These are phyloP conservation scores for Candida lessepsii DNA, from an alignment of 805 yeast species.

Conservation along the genomic window DNA sequence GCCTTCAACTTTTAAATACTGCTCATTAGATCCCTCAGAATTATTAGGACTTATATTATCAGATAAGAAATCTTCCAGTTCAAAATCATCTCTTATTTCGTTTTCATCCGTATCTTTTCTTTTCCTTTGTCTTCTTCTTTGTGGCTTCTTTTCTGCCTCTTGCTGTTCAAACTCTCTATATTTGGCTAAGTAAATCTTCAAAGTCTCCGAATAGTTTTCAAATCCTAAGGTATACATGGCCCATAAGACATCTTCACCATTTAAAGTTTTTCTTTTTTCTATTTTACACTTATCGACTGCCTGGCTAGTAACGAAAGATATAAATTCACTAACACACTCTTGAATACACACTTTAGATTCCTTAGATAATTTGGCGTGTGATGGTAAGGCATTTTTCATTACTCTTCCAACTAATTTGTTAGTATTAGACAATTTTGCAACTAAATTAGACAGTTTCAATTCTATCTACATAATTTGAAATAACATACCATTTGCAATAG, in stretches of 20 bases:
- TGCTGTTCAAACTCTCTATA: slow-evolving; percentile 20
- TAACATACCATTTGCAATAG: slow-evolving; percentile 42
- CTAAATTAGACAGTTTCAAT: neutral
- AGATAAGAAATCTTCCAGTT: slow-evolving; percentile 14
- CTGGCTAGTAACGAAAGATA: slow-evolving; percentile 77
- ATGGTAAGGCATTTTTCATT: slow-evolving; percentile 73
- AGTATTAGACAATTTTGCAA: slow-evolving; percentile 8
- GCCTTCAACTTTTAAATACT: neutral
- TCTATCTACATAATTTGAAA: neutral
- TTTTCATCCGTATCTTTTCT: neutral
- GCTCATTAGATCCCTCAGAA: slow-evolving; percentile 8
- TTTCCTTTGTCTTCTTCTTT: slow-evolving; percentile 10
- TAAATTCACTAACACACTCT: slow-evolving; percentile 80
- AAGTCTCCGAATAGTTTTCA: slow-evolving; percentile 75
- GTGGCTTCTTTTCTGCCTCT: slow-evolving; percentile 16
- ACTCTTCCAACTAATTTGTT: slow-evolving; percentile 53
- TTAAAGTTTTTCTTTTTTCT: slow-evolving; percentile 73
- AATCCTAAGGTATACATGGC: slow-evolving; percentile 70
- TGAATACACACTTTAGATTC: slow-evolving; percentile 81
- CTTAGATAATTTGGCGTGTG: slow-evolving; percentile 71
- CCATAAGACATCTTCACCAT: slow-evolving; percentile 74
- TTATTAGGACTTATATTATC: slow-evolving; percentile 17
- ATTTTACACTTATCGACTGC: slow-evolving; percentile 71
- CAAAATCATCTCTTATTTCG: slow-evolving; percentile 4
- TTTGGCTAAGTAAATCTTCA: slow-evolving; percentile 58